Evolutionary conservation across 2,329 filamentous ascomycete genomes (phyloP).

Genomic region (Colletotrichum nymphaeae): DNA sequence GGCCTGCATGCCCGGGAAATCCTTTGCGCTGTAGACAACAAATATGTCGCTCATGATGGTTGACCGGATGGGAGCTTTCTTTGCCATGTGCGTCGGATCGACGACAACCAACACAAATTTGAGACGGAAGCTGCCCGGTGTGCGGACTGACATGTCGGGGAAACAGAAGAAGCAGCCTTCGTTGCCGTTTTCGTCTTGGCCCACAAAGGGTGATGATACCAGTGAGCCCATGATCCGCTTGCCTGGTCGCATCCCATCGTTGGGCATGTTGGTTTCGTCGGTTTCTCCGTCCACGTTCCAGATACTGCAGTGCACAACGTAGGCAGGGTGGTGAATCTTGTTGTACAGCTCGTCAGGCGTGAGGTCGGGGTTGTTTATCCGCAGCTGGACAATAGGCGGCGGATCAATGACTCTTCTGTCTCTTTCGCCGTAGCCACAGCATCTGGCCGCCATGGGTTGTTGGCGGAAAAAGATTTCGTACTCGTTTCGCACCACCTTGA

Average conservation of each 20-base stretch:
- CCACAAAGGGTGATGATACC: conserved; percentile 81
- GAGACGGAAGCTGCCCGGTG: conserved; percentile 79
- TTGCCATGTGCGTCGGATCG: conserved; percentile 67
- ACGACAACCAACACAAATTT: conserved; percentile 80
- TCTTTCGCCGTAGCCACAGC: conserved; percentile 85
- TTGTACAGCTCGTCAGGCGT: conserved; percentile 64
- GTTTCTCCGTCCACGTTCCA: conserved; percentile 75
- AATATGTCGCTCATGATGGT: conserved; percentile 76
- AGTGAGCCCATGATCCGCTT: conserved; percentile 83
- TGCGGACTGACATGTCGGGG: conserved; percentile 83
- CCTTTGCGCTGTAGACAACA: conserved; percentile 84
- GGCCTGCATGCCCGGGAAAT: conserved; percentile 86
- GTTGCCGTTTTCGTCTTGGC: conserved; percentile 76
- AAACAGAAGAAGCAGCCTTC: conserved; percentile 91
- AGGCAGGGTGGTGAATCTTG: conserved; percentile 70
- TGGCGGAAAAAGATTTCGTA: conserved; percentile 74
- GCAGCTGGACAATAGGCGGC: conserved; percentile 82
- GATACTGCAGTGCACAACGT: conserved; percentile 81
- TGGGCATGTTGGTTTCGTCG: conserved; percentile 78
- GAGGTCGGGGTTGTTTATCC: conserved; percentile 67
- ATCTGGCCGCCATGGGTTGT: conserved; percentile 81
- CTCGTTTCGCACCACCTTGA: conserved; percentile 37
- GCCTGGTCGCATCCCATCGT: conserved; percentile 78
- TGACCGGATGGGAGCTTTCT: conserved; percentile 62
- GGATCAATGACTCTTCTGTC: conserved; percentile 87